A percentile compares a stretch with the other conserved stretches of the same genome.
These are phyloP conservation scores for Plectosphaerella cucumerina DNA, from an alignment of 2,329 filamentous ascomycete genomes.

Conservation along the genomic window DNA sequence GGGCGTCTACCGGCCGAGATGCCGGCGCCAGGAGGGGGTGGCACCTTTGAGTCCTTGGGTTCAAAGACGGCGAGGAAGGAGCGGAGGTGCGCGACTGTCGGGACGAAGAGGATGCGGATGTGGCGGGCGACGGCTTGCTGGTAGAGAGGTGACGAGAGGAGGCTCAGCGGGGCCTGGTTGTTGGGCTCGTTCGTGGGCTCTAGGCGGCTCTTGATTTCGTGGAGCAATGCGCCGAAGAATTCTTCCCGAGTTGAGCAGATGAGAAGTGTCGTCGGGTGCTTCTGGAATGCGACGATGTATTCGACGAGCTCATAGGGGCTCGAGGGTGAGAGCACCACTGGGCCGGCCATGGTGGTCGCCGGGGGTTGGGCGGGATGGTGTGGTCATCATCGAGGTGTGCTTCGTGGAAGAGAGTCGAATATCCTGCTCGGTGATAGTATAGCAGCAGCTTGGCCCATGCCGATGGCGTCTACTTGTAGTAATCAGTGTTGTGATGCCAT, in stretches of 20 bases:
- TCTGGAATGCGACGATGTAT: slow-evolving; percentile 54
- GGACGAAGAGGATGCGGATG: slow-evolving; percentile 67
- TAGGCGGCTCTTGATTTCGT: not conserved
- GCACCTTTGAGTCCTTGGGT: slow-evolving; percentile 27
- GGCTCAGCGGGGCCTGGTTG: slow-evolving; percentile 12
- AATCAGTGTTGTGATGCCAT: no score
- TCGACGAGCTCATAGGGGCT: slow-evolving; percentile 60
- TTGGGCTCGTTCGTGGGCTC: slow-evolving; percentile 4
- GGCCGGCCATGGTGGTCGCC: slow-evolving; percentile 13
- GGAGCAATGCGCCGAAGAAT: slow-evolving; percentile 52
- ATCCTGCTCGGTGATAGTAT: no score
- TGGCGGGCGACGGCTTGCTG: slow-evolving; percentile 65
- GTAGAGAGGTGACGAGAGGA: slow-evolving; percentile 63
- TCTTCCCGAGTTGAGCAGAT: slow-evolving; percentile 62
- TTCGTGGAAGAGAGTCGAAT: no score
- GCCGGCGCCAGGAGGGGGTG: slow-evolving; percentile 27
- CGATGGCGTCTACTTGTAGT: no score
- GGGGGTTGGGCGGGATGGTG: not conserved
- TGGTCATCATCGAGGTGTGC: no score
- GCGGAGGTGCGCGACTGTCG: slow-evolving; percentile 72
- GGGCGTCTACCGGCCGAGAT: slow-evolving; percentile 3
- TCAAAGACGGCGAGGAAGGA: slow-evolving; percentile 64
- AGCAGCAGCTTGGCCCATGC: no score
- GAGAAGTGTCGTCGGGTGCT: slow-evolving; percentile 61
- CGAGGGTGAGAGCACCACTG: slow-evolving; percentile 46